Percentiles rank a stretch among this genome's conserved stretches.
These are phyloP conservation scores for Metschnikowia kofuensis DNA, from an alignment of 805 yeast genomes.

Conservation along the genomic window DNA sequence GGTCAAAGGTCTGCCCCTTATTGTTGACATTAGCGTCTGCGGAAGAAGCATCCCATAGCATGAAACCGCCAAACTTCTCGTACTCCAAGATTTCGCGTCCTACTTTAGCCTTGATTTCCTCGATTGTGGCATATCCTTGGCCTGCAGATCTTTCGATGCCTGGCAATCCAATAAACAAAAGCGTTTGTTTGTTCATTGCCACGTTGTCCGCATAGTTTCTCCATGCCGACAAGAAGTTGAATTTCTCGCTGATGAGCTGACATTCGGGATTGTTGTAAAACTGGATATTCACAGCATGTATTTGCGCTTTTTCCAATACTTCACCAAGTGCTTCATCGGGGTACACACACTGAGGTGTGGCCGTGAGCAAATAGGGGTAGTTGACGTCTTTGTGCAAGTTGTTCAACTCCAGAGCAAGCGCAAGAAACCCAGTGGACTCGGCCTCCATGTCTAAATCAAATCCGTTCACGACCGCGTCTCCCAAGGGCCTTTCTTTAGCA, in stretches of 20 bases:
- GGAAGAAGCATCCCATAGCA: constrained; percentile 83
- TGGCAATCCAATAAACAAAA: constrained; percentile 75
- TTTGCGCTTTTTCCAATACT: constrained; percentile 46
- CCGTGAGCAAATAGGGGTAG: constrained; percentile 34
- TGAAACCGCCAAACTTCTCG: constrained; percentile 59
- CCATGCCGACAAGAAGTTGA: constrained; percentile 69
- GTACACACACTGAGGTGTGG: constrained; percentile 90
- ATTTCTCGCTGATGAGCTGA: constrained; percentile 41
- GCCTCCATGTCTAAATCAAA: constrained; percentile 64
- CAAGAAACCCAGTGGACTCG: constrained; percentile 15
- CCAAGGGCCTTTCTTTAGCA: constrained; percentile 23
- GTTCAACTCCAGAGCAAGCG: constrained; percentile 36
- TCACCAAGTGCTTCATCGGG: constrained; percentile 63
- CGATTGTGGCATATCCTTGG: constrained; percentile 47
- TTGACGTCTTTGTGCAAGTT: constrained; percentile 2
- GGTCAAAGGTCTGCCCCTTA: constrained; percentile 7
- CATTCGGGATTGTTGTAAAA: constrained; percentile 83
- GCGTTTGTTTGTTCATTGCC: constrained; percentile 67
- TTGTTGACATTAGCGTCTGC: constrained; percentile 43
- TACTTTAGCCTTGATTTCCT: constrained; percentile 18
- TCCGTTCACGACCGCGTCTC: constrained; percentile 68
- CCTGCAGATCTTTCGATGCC: constrained; percentile 48
- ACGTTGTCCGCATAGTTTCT: constrained; percentile 51
- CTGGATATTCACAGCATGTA: constrained; percentile 84
- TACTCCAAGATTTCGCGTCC: constrained; percentile 9